Evolutionary conservation across 805 yeast species (phyloP).

Genomic region (Yarrowia phangngaensis): DNA sequence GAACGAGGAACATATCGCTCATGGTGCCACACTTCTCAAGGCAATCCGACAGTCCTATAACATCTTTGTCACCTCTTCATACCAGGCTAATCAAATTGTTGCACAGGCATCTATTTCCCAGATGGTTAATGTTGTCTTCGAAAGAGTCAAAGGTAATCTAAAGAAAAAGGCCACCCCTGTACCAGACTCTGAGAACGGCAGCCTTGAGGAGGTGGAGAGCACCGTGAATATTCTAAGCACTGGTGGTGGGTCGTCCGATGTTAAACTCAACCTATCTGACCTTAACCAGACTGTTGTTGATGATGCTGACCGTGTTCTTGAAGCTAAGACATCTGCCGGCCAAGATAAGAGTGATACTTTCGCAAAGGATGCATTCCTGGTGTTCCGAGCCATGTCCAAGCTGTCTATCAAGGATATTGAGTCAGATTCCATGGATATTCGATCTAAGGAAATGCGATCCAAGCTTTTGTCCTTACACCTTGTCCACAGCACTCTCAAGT

Average conservation of each 20-base stretch:
- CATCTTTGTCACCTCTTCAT: slow-evolving; percentile 78
- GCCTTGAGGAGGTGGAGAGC: slow-evolving; percentile 4
- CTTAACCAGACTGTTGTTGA: slow-evolving; percentile 28
- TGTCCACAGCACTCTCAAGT: slow-evolving; percentile 77
- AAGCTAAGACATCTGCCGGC: slow-evolving; percentile 41
- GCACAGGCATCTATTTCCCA: slow-evolving; percentile 96
- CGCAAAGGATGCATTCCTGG: slow-evolving; percentile 85
- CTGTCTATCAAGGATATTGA: slow-evolving; percentile 82
- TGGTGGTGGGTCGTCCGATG: slow-evolving; percentile 26
- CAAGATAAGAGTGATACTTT: slow-evolving; percentile 62
- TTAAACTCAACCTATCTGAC: slow-evolving; percentile 39
- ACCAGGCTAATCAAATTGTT: slow-evolving; percentile 80
- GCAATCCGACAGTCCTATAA: slow-evolving; percentile 93
- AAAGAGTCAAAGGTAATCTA: slow-evolving; percentile 51
- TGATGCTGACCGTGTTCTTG: slow-evolving; percentile 37
- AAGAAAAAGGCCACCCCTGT: slow-evolving; percentile 26
- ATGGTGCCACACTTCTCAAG: slow-evolving; percentile 80
- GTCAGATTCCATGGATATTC: slow-evolving; percentile 52
- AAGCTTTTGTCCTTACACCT: slow-evolving; percentile 84
- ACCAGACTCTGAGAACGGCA: neutral
- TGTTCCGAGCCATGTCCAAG: slow-evolving; percentile 93
- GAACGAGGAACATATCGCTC: slow-evolving; percentile 76
- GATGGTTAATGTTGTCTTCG: slow-evolving; percentile 80
- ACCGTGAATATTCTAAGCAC: slow-evolving; percentile 4
- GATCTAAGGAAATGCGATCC: slow-evolving; percentile 89